Percentiles rank a stretch among this genome's conserved stretches.
Conservation (phyloP, 1,284 basidiomycete genomes). For the Tilletia horrida region DNA sequence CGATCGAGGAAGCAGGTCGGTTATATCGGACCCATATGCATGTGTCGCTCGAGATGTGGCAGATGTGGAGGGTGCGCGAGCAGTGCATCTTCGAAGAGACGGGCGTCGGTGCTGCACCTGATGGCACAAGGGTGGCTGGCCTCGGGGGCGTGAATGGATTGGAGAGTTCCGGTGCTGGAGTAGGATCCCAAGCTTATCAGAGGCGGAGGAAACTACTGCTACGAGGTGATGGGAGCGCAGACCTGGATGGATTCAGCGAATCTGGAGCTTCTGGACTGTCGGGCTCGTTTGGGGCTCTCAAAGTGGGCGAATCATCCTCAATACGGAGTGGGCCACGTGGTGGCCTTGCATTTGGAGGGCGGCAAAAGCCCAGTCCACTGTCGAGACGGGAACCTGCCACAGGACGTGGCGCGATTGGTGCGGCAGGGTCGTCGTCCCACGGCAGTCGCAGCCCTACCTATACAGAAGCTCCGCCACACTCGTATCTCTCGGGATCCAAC, state of each 20-base stretch:
- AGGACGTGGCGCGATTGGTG: conserved; percentile 20
- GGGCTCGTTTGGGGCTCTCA: neutral
- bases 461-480: conserved; percentile 29
- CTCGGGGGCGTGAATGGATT: neutral
- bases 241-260: too few species aligned
- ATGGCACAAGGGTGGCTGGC: conserved; percentile 29
- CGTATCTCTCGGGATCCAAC: conserved; percentile 2
- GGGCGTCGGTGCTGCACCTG: conserved; percentile 70
- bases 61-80: conserved; percentile 91
- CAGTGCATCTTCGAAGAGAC: conserved; percentile 91
- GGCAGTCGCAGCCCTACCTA: conserved; percentile 43
- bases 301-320: neutral
- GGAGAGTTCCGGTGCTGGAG: neutral
- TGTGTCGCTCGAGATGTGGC: conserved; percentile 79
- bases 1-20: conserved; percentile 90
- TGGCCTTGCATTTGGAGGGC: neutral
- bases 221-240: too few species aligned
- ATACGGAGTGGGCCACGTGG: neutral
- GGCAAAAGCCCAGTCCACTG: conserved; percentile 16
- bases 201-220: too few species aligned
- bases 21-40: conserved; percentile 89
- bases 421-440: conserved; percentile 34
- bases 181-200: too few species aligned
- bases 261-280: conserved; percentile 19
- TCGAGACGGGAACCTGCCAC: conserved; percentile 20